A percentile compares a stretch with the other conserved stretches of the same genome.
Conservation (phyloP, 2,329 filamentous ascomycete genomes). For the Diaporthe velutina region DNA sequence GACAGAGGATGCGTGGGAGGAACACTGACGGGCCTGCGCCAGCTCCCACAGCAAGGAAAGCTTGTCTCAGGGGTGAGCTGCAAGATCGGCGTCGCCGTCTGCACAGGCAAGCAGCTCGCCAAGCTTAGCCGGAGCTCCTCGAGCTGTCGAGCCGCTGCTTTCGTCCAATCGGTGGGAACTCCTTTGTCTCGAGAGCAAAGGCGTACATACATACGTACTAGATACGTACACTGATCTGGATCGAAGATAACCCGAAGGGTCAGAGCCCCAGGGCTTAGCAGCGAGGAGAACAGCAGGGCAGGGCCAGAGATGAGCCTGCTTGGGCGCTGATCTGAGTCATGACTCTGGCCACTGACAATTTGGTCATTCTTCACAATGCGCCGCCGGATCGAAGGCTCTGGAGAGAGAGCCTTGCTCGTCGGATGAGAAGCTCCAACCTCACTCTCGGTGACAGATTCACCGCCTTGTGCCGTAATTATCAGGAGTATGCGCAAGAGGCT, state of each 20-base stretch:
- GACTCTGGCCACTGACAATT: constrained; percentile 23
- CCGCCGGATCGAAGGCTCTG: constrained; percentile 5
- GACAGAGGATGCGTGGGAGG: neutral
- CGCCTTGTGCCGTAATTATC: neutral
- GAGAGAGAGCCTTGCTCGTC: neutral
- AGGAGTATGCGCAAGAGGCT: neutral
- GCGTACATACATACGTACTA: neutral
- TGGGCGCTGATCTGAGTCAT: constrained; percentile 28
- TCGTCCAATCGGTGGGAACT: constrained; percentile 24
- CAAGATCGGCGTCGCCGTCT: constrained; percentile 38
- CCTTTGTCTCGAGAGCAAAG: constrained; percentile 18
- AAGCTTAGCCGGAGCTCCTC: constrained; percentile 32
- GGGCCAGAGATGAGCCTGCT: constrained; percentile 9
- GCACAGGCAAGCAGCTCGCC: constrained; percentile 32
- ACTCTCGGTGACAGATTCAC: neutral
- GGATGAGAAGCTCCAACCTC: neutral
- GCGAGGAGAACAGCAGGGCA: constrained; percentile 4
- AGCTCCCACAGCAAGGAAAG: constrained; percentile 23
- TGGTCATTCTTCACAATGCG: constrained; percentile 5
- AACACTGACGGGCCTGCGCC: neutral
- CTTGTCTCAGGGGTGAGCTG: constrained; percentile 39
- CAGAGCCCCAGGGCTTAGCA: constrained; percentile 4
- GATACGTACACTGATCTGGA: constrained; percentile 7
- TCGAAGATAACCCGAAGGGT: constrained; percentile 6
- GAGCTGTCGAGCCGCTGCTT: constrained; percentile 21